Percentiles rank a stretch among this genome's conserved stretches.
phyloP scores from a whole-genome alignment of 148 eudicot genomes.

The Simmondsia chinensis region DNA sequence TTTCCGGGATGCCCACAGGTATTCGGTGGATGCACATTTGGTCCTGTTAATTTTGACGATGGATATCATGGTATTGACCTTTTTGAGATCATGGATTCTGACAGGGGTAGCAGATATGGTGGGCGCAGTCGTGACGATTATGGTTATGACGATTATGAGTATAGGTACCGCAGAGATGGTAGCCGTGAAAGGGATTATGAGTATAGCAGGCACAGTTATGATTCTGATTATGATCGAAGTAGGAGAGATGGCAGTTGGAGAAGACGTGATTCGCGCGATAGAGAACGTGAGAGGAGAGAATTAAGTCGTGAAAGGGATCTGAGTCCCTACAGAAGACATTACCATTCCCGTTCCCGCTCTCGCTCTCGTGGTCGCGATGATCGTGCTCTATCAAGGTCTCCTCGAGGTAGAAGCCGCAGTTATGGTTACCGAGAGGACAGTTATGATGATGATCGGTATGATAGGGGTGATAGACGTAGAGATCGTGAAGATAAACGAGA shows the following conservation, averaged over 20 bases:
- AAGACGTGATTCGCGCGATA: slow-evolving; percentile 72
- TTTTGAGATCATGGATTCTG: slow-evolving; percentile 31
- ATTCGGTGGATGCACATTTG: slow-evolving; percentile 25
- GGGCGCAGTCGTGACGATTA: slow-evolving; percentile 64
- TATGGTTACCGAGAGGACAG: slow-evolving; percentile 82
- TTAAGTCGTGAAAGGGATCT: slow-evolving; percentile 59
- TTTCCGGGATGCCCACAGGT: slow-evolving; percentile 39
- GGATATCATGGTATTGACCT: slow-evolving; percentile 19
- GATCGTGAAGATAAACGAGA: slow-evolving; percentile 73
- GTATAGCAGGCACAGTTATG: slow-evolving; percentile 71
- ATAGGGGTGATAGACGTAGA: slow-evolving; percentile 58
- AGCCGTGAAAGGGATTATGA: slow-evolving; percentile 89
- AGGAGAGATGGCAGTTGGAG: slow-evolving; percentile 84
- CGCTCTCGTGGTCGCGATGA: slow-evolving; percentile 77
- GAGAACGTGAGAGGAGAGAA: slow-evolving; percentile 64
- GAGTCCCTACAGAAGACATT: slow-evolving; percentile 65
- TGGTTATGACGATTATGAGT: slow-evolving; percentile 69
- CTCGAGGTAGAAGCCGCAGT: slow-evolving; percentile 71
- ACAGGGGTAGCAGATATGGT: slow-evolving; percentile 64
- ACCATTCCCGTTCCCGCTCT: slow-evolving; percentile 66
- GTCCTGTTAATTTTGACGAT: slow-evolving; percentile 20
- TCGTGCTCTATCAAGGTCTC: slow-evolving; percentile 64
- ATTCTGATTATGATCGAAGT: slow-evolving; percentile 81
- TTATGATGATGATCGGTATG: slow-evolving; percentile 60
- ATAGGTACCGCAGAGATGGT: slow-evolving; percentile 61